Evolutionary conservation across 345 rosid species (phyloP), one percentile per base, ranked within the genome.

Genomic region (Dipteronia dyeriana): DNA sequence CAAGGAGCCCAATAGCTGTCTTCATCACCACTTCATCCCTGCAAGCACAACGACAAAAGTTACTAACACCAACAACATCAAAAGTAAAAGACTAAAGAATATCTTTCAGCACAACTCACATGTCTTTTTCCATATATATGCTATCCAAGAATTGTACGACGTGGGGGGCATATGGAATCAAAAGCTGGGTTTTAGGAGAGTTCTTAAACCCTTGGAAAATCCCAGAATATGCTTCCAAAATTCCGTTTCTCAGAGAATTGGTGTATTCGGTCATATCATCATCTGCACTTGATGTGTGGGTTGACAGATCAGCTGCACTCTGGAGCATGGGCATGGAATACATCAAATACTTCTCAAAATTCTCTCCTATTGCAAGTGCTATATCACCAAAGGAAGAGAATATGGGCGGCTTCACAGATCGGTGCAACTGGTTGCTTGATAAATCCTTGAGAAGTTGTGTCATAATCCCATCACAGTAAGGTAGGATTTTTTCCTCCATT

Each of bases 21-120:
- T 88, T 91, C 91, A 89, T 89, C 72, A 91, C 95, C 83, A 86
- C 82, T 76, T 91, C 95, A 78, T 91, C 93, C 95, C 95, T 89
- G 76, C 66, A 56, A 38, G 59, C 60, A 76, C 54, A 49, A 41
- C 39, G 9, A 34, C 39, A 38, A 47, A 57, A 43, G 26, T 79
- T 78, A 72, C 11, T 20, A 67, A 79, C 19, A 34, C 4, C 38
- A 60, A 51, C 0, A 34, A 14, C n/a, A 12, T 56, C 31, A 22
- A 1, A 20, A 29, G 54, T 54, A 49, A 45, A 67, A 26, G 25
- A 70, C 11, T 9, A 23, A 47, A 41, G 63, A 68, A 63, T 8
- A 76, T 22, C 23, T 34, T 31, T 0, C 17, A 73, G 31, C 13
- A 75, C 23, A 81, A 80, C 92, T 84, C 65, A 91, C 95, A 91